Conservation (phyloP, 2,329 filamentous ascomycete species). For the Epichloe amarillans region DNA sequence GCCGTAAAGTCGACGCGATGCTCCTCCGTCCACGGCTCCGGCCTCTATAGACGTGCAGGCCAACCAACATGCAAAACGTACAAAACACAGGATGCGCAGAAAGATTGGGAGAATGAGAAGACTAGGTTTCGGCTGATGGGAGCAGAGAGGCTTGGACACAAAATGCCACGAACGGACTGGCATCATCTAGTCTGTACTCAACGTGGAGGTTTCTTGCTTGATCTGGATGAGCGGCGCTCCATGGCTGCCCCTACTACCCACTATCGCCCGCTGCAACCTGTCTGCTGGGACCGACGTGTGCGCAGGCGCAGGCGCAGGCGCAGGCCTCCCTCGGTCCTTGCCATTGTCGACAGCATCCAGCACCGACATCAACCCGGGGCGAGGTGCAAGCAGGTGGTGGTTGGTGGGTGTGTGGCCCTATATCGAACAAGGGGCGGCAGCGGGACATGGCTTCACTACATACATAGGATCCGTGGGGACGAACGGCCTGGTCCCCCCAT, state of each 20-base stretch:
- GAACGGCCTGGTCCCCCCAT: conserved; percentile 1
- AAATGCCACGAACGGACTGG: not conserved
- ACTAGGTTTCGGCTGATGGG: not conserved
- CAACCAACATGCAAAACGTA: not conserved
- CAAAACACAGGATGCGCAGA: not conserved
- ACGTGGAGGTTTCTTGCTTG: not conserved
- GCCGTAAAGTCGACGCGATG: not conserved
- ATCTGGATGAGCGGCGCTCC: not conserved
- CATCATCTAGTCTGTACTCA: not conserved
- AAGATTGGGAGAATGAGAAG: not conserved
- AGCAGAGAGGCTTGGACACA: not conserved
- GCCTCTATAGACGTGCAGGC: not conserved
- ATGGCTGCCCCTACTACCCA: not conserved
- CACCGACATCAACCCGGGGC: conserved; percentile 3
- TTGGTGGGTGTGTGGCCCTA: not conserved
- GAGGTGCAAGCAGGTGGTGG: conserved; percentile 1
- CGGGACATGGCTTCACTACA: conserved; percentile 4
- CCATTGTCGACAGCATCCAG: conserved; percentile 2
- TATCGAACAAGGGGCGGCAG: conserved; percentile 6
- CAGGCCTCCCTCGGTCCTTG: conserved; percentile 4
- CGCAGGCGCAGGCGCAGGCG: not conserved
- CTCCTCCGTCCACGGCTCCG: not conserved
- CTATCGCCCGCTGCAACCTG: conserved; percentile 1
- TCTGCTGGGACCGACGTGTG: conserved; percentile 3
- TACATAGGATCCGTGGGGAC: conserved; percentile 2